Percentiles rank a stretch among this genome's conserved stretches.
Evolutionary conservation across 345 rosid species (phyloP).

Genomic region (Cardamine chenopodiifolia): DNA sequence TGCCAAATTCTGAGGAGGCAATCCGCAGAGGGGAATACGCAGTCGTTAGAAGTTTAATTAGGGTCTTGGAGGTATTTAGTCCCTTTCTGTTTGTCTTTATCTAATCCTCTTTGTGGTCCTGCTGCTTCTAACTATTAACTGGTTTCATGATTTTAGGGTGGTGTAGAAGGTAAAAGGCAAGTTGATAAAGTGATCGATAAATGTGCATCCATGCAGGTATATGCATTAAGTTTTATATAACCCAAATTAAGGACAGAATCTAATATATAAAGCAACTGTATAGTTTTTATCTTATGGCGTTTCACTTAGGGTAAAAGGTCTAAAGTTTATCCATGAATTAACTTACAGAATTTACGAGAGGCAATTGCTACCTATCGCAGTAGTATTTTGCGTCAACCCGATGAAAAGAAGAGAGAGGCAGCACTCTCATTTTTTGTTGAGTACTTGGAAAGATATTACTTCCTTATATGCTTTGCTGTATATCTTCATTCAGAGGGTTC

Average conservation of each 20-base stretch:
- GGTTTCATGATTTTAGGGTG: conserved; percentile 64
- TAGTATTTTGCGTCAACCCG: conserved; percentile 88
- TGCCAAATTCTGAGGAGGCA: conserved; percentile 91
- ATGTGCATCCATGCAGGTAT: conserved; percentile 99
- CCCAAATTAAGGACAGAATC: conserved; percentile 13
- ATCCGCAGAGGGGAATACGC: conserved; percentile 92
- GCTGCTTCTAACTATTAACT: conserved; percentile 37
- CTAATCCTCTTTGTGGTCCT: conserved; percentile 30
- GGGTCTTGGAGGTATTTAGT: conserved; percentile 85
- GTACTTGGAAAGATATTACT: conserved; percentile 98
- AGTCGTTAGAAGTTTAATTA: conserved; percentile 86
- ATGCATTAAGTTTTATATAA: conserved; percentile 19
- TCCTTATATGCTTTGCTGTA: conserved; percentile 95
- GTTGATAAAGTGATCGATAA: conserved; percentile 98
- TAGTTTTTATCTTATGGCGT: conserved; percentile 20
- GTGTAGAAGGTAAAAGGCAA: conserved; percentile 96
- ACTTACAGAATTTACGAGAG: conserved; percentile 89
- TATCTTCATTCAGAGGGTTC: conserved; percentile 93
- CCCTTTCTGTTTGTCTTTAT: conserved; percentile 17
- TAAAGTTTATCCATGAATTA: conserved; percentile 31
- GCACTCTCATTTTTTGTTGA: conserved; percentile 92
- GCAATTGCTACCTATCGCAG: conserved; percentile 91
- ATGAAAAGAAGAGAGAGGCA: conserved; percentile 98
- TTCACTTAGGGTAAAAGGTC: conserved; percentile 29
- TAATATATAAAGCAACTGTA: conserved; percentile 6